Evolutionary conservation across 768 basidiomycete genomes (phyloP).

Genomic region (Ephemerocybe angulata): DNA sequence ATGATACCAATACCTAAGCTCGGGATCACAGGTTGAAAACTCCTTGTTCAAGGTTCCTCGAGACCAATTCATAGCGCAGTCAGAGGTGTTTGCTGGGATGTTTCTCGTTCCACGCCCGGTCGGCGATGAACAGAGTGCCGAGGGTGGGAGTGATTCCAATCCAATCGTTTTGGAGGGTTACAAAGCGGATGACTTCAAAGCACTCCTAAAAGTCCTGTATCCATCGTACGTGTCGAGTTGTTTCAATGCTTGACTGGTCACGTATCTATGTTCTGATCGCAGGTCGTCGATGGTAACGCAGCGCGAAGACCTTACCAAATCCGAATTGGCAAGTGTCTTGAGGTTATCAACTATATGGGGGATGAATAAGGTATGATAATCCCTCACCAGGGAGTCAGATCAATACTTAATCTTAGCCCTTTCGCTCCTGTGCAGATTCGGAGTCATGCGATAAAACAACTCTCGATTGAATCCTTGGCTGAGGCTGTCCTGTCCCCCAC

Average conservation of each 20-base stretch:
- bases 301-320: background rate
- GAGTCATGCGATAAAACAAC: background rate
- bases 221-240: background rate
- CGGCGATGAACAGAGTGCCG: background rate
- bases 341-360: background rate
- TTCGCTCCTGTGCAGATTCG: background rate
- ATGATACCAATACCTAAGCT: background rate
- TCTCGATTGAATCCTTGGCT: background rate
- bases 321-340: background rate
- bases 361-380: background rate
- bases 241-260: background rate
- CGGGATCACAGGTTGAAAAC: background rate
- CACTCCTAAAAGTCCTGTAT: background rate
- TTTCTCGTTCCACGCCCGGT: background rate
- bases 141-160: background rate
- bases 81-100: background rate
- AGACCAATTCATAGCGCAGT: background rate
- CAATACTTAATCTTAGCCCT: background rate
- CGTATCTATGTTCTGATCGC: background rate
- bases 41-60: background rate
- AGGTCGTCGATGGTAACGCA: no score
- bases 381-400: no score
- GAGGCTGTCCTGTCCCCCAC: background rate
- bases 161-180: conserved; percentile 8
- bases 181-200: background rate